A percentile compares a stretch with the other conserved stretches of the same genome.
These are phyloP conservation scores for Gracilariopsis chorda DNA, from an alignment of 23 red algal species.

Conservation along the genomic window DNA sequence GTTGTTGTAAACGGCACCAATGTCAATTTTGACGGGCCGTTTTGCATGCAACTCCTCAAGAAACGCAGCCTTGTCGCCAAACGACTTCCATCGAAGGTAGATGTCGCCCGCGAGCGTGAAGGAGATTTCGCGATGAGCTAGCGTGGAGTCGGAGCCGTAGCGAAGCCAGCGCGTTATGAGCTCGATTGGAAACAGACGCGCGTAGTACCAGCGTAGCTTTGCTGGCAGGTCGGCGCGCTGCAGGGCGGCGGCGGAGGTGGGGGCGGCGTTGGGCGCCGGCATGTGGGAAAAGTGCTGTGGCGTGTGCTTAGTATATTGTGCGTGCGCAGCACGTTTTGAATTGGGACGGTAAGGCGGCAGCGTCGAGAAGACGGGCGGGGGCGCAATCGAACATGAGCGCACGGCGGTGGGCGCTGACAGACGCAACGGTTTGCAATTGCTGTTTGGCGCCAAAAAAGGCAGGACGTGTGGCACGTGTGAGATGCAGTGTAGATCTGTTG, in stretches of 20 bases:
- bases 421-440: too few relatives aligned
- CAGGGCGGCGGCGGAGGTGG: not conserved
- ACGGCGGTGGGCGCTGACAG: not conserved
- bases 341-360: too few relatives aligned
- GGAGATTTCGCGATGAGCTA: conserved; percentile 80
- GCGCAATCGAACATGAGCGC: not conserved
- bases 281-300: not conserved
- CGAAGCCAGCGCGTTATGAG: conserved; percentile 74
- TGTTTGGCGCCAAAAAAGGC: too few relatives aligned
- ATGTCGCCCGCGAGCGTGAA: conserved; percentile 74
- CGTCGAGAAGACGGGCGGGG: too few relatives aligned
- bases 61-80: conserved; percentile 45
- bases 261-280: not conserved
- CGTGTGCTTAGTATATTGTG: too few relatives aligned
- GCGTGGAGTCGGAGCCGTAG: conserved; percentile 20
- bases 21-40: conserved; percentile 84
- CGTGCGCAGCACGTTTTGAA: too few relatives aligned
- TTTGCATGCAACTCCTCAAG: not conserved
- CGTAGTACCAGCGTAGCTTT: conserved; percentile 84
- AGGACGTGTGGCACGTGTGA: too few relatives aligned
- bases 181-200: conserved; percentile 67
- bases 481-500: too few relatives aligned
- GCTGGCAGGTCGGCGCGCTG: not conserved
- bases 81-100: conserved; percentile 84
- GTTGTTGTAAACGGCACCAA: conserved; percentile 87